Conservation (phyloP, 345 rosid species). For the Dovyalis caffra region DNA sequence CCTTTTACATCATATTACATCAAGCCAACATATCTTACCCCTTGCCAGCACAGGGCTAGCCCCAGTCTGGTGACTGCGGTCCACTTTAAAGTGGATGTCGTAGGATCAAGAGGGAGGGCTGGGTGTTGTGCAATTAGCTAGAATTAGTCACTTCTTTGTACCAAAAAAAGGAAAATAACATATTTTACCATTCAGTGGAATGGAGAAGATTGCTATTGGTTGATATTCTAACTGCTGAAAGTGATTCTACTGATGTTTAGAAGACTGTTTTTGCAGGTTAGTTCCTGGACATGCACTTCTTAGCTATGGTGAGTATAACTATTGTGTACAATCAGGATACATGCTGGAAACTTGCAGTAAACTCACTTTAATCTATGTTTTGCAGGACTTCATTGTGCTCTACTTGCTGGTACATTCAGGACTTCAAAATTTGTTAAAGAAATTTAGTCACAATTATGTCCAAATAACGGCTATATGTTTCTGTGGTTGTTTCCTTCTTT, state of each 20-base stretch:
- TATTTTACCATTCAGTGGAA: not conserved
- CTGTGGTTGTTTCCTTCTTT: too few species aligned
- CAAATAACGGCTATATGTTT: too few species aligned
- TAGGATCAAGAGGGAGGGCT: too few species aligned
- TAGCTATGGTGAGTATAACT: constrained; percentile 70
- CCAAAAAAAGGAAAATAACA: too few species aligned
- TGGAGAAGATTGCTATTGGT: not conserved
- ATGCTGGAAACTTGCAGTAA: constrained; percentile 14
- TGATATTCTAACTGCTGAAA: too few species aligned
- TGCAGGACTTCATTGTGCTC: constrained; percentile 89
- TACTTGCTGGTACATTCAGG: constrained; percentile 66
- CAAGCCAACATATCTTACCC: not conserved
- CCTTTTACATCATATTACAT: not conserved
- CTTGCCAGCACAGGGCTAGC: too few species aligned
- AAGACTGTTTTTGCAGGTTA: constrained; percentile 45
- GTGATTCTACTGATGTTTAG: not conserved
- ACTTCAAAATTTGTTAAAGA: not conserved
- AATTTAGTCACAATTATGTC: not conserved
- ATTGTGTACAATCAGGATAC: not conserved
- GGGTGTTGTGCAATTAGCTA: too few species aligned
- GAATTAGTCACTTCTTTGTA: too few species aligned
- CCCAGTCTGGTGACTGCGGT: too few species aligned
- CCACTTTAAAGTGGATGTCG: too few species aligned
- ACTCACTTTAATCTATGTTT: constrained; percentile 17
- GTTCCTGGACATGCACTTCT: constrained; percentile 78